Base-by-base conservation (phyloP, 306 rosid species). In the Sophora flavescens region DNA sequence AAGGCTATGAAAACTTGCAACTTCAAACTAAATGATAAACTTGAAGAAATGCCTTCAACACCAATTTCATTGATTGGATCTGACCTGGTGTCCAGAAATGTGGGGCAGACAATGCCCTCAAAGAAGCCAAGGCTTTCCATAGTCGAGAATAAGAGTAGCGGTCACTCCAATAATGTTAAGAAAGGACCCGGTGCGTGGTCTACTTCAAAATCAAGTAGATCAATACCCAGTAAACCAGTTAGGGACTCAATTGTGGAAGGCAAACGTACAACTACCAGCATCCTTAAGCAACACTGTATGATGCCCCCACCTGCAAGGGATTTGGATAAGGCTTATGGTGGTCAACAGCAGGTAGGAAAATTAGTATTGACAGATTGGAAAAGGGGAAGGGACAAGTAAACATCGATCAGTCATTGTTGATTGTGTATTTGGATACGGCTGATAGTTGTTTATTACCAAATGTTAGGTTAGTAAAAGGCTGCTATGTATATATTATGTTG, bases 261-360 rank as follows among this genome's bases (percentile, higher is more conserved):
- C 59, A 92, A 82, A 42, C 89, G 87, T 67, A 78, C 91, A 17
- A 86, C 79, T 54, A 63, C 73, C 8, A 69, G 87, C 82, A 45
- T 41, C 30, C 35, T 60, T 13, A 93, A 85, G 83, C 98, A 86
- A 68, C 83, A 93, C 36, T 79, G 72, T 65, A 81, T 81, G 90
- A 88, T 92, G 98, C 97, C 97, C 26, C 99, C 97, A 5, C 93
- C 93, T 74, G 60, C 81, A 42, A 83, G 89, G 76, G 81, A 75
- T 70, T 79, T 65, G 22, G 87, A 80, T 10, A 91, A 91, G 86
- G 82, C 84, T 50, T 60, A 86, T 69, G 86, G 75, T 33, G 78
- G 87, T 28, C 92, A 70, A 67, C 95, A 80, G 71, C 94, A 86
- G 76, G 78, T 56, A 0, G 85, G 97, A 79, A 92, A 92, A 79